Conservation (phyloP, 805 yeast species). For the Candida mattraensis region DNA sequence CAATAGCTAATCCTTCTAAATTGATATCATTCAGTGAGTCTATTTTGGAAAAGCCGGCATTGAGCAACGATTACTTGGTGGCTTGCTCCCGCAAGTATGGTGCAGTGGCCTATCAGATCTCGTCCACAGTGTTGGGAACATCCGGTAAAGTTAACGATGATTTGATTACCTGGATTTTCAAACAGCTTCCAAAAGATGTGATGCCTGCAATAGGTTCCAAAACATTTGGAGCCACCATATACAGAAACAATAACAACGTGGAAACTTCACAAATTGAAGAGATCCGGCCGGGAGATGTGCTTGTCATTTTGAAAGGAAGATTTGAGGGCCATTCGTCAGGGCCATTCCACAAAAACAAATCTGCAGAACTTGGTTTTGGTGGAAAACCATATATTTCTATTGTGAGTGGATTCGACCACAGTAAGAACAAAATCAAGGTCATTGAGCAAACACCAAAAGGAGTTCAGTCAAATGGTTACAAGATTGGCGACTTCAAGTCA, state of each 20-base stretch:
- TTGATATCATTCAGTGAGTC: conserved; percentile 42
- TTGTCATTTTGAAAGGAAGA: conserved; percentile 71
- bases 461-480: conserved; percentile 60
- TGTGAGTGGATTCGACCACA: conserved; percentile 70
- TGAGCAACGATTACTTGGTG: conserved; percentile 49
- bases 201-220: conserved; percentile 56
- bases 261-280: conserved; percentile 56
- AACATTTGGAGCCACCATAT: conserved; percentile 73
- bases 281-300: conserved; percentile 79
- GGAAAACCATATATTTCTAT: conserved; percentile 57
- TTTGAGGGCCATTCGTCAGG: conserved; percentile 64
- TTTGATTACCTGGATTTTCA: conserved; percentile 38
- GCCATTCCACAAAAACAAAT: conserved; percentile 26
- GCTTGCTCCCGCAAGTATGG: conserved; percentile 54
- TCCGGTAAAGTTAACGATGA: conserved; percentile 28
- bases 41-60: conserved; percentile 37
- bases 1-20: conserved; percentile 50
- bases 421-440: conserved; percentile 69
- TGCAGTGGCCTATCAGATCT: conserved; percentile 44
- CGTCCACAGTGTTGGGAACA: conserved; percentile 39
- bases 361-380: conserved; percentile 55
- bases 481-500: conserved; percentile 66
- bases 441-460: conserved; percentile 56
- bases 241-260: conserved; percentile 51
- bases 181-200: conserved; percentile 36